Conservation (phyloP, 2,329 filamentous ascomycete genomes). For the Plenodomus biglobosus region DNA sequence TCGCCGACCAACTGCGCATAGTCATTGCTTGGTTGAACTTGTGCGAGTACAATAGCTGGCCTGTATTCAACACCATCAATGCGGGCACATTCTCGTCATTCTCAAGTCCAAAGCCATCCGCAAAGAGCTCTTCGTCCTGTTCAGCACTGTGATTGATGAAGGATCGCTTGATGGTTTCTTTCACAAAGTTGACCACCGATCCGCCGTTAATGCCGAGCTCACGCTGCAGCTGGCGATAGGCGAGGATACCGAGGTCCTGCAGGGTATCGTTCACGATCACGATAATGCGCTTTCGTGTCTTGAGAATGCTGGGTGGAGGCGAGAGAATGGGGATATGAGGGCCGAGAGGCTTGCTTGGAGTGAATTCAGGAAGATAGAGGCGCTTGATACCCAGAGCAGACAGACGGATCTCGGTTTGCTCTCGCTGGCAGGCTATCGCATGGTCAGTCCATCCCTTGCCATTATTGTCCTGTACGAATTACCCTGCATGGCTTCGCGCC, state of each 20-base stretch:
- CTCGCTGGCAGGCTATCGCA: constrained; percentile 61
- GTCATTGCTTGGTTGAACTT: constrained; percentile 63
- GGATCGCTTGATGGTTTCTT: constrained; percentile 45
- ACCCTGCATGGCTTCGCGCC: constrained; percentile 71
- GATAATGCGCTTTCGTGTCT: constrained; percentile 63
- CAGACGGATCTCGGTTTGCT: constrained; percentile 65
- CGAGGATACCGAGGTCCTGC: constrained; percentile 74
- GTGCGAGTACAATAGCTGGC: constrained; percentile 76
- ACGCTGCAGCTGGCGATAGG: constrained; percentile 66
- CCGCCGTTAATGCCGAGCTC: constrained; percentile 68
- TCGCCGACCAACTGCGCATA: constrained; percentile 56
- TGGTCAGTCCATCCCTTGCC: constrained; percentile 2
- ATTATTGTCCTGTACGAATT: constrained; percentile 6
- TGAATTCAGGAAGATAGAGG: constrained; percentile 62
- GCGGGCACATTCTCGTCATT: constrained; percentile 49
- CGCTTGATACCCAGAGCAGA: constrained; percentile 60
- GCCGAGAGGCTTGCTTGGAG: constrained; percentile 39
- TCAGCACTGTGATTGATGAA: constrained; percentile 4
- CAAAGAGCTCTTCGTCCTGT: constrained; percentile 14
- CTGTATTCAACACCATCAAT: constrained; percentile 75
- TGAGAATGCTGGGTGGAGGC: constrained; percentile 55
- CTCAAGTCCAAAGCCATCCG: constrained; percentile 23
- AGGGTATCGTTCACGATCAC: constrained; percentile 77
- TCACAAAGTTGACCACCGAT: constrained; percentile 67
- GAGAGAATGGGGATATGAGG: constrained; percentile 71